These are phyloP conservation scores for Uncinocarpus reesii DNA, from an alignment of 2,329 filamentous ascomycete species.

Conservation along the genomic window DNA sequence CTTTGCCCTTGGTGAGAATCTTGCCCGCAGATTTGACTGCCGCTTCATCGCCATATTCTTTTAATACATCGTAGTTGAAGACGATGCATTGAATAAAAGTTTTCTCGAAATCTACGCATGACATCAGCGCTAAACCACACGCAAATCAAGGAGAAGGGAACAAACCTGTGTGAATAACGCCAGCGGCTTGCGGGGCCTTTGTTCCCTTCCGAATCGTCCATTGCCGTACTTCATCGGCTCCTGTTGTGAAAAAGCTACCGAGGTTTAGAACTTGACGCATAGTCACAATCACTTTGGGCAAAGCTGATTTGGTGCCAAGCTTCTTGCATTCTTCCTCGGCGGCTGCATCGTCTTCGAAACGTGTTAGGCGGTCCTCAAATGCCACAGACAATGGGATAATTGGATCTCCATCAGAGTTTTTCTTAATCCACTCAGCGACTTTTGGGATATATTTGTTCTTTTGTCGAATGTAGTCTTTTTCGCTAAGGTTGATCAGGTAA, in stretches of 20 bases:
- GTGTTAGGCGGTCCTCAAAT: conserved; percentile 84
- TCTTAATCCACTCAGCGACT: conserved; percentile 91
- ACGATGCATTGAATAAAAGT: conserved; percentile 96
- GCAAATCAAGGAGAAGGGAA: conserved; percentile 1
- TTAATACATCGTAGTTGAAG: conserved; percentile 74
- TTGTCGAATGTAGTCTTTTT: conserved; percentile 93
- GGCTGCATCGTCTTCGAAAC: conserved; percentile 66
- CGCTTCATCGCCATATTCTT: conserved; percentile 79
- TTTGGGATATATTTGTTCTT: conserved; percentile 99
- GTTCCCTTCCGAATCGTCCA: conserved; percentile 95
- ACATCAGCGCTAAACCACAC: not conserved
- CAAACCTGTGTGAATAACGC: conserved; percentile 76
- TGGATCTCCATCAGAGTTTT: conserved; percentile 74
- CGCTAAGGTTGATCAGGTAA: conserved; percentile 91
- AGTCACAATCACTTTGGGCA: conserved; percentile 82
- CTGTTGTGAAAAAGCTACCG: conserved; percentile 93
- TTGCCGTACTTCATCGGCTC: conserved; percentile 90
- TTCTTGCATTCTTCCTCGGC: conserved; percentile 79
- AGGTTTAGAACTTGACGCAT: conserved; percentile 91
- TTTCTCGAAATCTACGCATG: conserved; percentile 74
- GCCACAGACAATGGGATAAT: conserved; percentile 87
- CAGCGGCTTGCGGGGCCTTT: conserved; percentile 94
- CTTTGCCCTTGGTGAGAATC: conserved; percentile 97
- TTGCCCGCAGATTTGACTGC: conserved; percentile 90
- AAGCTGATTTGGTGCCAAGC: conserved; percentile 71